Evolutionary conservation across 139 green algal species (phyloP), one percentile per base, ranked within the genome.

Genomic region (Chlorella vulgaris): DNA sequence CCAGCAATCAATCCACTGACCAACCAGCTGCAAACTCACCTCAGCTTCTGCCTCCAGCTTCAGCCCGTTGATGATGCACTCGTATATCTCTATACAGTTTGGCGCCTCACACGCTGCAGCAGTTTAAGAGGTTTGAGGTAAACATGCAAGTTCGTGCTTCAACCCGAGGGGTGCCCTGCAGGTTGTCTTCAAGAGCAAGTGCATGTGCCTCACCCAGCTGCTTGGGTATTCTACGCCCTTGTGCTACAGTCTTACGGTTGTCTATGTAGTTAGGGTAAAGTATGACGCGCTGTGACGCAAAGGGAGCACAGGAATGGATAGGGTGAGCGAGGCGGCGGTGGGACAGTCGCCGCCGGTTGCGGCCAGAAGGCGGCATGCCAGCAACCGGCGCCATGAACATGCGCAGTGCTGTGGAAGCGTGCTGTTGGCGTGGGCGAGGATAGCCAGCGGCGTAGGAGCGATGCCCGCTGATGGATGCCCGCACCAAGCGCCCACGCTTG

Each of bases 191-290:
- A n/a, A n/a, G n/a, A n/a, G n/a, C n/a, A n/a, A n/a, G n/a, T n/a
- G n/a, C n/a, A n/a, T n/a, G 18, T 4, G 10, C 0, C 74, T 43
- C 58, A 89, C 87, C 87, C 70, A 83, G 83, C 38, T 81, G 69
- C 62, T 82, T 75, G 33, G 84, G 69, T 26, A 94, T 88, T 42
- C 78, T 73, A 1, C 91, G 78, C 4, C 91, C 91, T n/a, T 93
- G 65, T 8, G 88, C 87, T 36, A 93, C 73, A 60, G 88, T 93
- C 38, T 84, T 87, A 21, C 83, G 85, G 50, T 69, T 75, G 81
- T 94, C 86, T 28, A 94, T 87, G 70, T 94, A 94, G 28, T 82
- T 80, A 15, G 91, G 88, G 58, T 94, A 94, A 19, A 94, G 78
- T 38, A 92, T 87, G 21, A 91, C 75, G 24, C 88, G 83, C 88